A percentile compares a stretch with the other conserved stretches of the same genome.
phyloP scores from a whole-genome alignment of 78 protist species.

The Acrasis kona region DNA sequence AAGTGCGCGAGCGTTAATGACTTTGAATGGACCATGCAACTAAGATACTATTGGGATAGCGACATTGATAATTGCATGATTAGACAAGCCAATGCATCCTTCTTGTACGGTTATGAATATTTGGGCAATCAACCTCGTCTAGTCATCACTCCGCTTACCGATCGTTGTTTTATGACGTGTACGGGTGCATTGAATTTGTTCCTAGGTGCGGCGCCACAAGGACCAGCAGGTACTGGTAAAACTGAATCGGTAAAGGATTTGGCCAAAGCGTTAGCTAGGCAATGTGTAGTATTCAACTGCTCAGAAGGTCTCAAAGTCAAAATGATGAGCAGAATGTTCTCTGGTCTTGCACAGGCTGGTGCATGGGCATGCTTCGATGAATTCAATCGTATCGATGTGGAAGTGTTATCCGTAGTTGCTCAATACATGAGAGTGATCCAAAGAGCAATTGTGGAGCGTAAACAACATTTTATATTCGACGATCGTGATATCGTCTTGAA shows the following conservation, averaged over 20 bases:
- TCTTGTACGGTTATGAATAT: constrained; percentile 71
- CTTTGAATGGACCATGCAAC: constrained; percentile 65
- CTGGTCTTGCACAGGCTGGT: constrained; percentile 64
- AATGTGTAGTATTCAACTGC: constrained; percentile 67
- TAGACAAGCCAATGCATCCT: constrained; percentile 4
- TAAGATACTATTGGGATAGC: constrained; percentile 60
- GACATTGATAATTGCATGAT: background rate
- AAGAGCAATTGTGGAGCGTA: constrained; percentile 9
- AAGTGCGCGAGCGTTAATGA: background rate
- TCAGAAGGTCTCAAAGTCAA: constrained; percentile 54
- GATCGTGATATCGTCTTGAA: constrained; percentile 49
- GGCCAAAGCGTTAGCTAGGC: constrained; percentile 70
- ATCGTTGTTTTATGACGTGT: constrained; percentile 47
- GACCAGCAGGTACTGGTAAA: no score
- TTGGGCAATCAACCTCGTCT: constrained; percentile 65
- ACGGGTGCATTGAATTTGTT: constrained; percentile 57
- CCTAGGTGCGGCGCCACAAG: constrained; percentile 70
- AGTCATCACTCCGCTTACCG: no score
- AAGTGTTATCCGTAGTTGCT: no score
- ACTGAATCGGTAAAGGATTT: no score
- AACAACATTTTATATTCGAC: constrained; percentile 29
- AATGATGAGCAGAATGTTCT: constrained; percentile 47
- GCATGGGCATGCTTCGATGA: constrained; percentile 70
- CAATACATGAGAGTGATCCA: constrained; percentile 50
- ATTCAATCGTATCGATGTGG: constrained; percentile 62